phyloP scores from a whole-genome alignment of 2,329 filamentous ascomycete species.

The Phoma sp. region DNA sequence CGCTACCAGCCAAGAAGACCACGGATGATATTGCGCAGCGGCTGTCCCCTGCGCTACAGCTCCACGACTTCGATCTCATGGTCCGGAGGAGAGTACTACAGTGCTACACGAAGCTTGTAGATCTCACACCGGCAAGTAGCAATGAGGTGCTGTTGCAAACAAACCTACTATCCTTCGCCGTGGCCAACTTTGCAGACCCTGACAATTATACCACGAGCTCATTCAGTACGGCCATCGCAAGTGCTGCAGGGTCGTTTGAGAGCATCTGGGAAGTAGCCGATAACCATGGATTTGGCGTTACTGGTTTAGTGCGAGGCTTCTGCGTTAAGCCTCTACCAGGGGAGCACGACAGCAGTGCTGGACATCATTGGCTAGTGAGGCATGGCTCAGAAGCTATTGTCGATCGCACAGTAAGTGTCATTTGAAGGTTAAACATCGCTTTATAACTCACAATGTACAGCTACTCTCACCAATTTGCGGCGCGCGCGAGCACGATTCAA shows the following conservation, averaged over 20 bases:
- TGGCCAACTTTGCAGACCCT: slow-evolving; percentile 91
- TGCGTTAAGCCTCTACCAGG: slow-evolving; percentile 74
- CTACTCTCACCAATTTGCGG: slow-evolving; percentile 72
- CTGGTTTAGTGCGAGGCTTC: slow-evolving; percentile 81
- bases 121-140: slow-evolving; percentile 82
- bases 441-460: slow-evolving; percentile 37
- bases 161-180: slow-evolving; percentile 86
- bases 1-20: slow-evolving; percentile 81
- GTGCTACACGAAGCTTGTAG: slow-evolving; percentile 91
- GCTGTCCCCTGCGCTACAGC: slow-evolving; percentile 82
- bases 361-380: slow-evolving; percentile 61
- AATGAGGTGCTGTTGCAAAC: slow-evolving; percentile 89
- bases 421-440: too few species aligned
- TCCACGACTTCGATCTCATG: slow-evolving; percentile 92
- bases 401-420: slow-evolving; percentile 56
- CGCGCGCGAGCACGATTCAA: slow-evolving; percentile 88
- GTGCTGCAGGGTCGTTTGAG: slow-evolving; percentile 87
- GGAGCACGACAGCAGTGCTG: slow-evolving; percentile 52
- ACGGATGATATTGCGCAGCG: slow-evolving; percentile 87
- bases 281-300: slow-evolving; percentile 93
- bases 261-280: slow-evolving; percentile 94
- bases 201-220: slow-evolving; percentile 87
- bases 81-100: slow-evolving; percentile 91
- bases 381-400: slow-evolving; percentile 70
- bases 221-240: slow-evolving; percentile 89